phyloP scores from a whole-genome alignment of 2,329 filamentous ascomycete species.

The Proliferodiscus dingleyae region DNA sequence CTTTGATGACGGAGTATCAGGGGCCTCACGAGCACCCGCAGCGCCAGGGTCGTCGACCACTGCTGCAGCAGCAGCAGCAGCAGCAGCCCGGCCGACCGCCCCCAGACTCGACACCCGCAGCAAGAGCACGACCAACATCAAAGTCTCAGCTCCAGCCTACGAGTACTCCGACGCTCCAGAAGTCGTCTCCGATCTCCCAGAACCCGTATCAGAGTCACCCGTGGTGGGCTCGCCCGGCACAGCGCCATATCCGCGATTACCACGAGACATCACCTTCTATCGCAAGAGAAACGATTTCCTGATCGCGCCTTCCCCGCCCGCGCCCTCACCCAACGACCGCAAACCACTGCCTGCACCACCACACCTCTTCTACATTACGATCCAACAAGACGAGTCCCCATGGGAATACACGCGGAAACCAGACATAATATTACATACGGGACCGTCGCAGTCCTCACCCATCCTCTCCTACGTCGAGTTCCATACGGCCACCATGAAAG shows the following conservation, averaged over 20 bases:
- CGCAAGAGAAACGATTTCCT: conserved; percentile 20
- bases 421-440: conserved; percentile 24
- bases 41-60: too few relatives aligned
- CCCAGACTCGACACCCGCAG: not conserved
- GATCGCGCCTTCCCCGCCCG: conserved; percentile 21
- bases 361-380: conserved; percentile 24
- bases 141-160: not conserved
- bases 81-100: not conserved
- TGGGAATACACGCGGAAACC: conserved; percentile 15
- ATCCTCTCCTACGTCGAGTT: conserved; percentile 25
- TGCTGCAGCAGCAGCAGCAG: conserved; percentile 5
- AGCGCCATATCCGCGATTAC: conserved; percentile 19
- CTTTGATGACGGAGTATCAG: conserved; percentile 23
- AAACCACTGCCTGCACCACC: conserved; percentile 23
- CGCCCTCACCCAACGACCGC: conserved; percentile 17
- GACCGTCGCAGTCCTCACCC: conserved; percentile 17
- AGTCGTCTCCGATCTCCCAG: conserved; percentile 7
- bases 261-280: conserved; percentile 25
- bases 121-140: not conserved
- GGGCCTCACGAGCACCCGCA: not conserved
- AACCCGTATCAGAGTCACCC: conserved; percentile 5
- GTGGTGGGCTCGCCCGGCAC: not conserved
- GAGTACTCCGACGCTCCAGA: not conserved
- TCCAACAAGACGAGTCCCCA: conserved; percentile 17
- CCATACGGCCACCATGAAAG: conserved; percentile 20